A percentile compares a stretch with the other conserved stretches of the same genome.
These are phyloP conservation scores for Corylus americana DNA, from an alignment of 306 rosid species.

Conservation along the genomic window DNA sequence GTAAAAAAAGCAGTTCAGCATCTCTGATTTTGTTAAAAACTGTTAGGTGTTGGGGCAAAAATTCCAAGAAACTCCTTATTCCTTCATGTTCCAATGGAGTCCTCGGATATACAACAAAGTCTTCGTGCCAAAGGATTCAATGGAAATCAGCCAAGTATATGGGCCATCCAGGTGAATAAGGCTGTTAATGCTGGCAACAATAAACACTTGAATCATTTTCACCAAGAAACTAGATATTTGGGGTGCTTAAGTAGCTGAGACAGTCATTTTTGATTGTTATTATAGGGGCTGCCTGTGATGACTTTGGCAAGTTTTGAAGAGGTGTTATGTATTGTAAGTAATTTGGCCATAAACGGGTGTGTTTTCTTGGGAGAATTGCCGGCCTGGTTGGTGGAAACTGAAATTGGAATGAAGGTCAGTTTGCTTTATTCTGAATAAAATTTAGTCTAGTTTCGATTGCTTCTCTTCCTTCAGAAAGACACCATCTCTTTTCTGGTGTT, in stretches of 20 bases:
- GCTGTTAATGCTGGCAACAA: slow-evolving; percentile 4
- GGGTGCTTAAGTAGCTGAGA: slow-evolving; percentile 2
- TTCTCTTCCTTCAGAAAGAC: slow-evolving; percentile 12
- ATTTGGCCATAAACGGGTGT: slow-evolving; percentile 65
- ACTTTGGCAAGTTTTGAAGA: slow-evolving; percentile 57
- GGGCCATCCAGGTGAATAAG: slow-evolving; percentile 66
- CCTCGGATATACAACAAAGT: slow-evolving; percentile 37
- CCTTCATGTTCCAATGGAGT: slow-evolving; percentile 61
- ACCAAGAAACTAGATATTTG: not conserved
- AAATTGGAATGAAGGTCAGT: slow-evolving; percentile 51
- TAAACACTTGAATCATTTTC: not conserved
- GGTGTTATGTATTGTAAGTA: slow-evolving; percentile 50
- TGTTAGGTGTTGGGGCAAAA: slow-evolving; percentile 68
- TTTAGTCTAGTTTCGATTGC: not conserved
- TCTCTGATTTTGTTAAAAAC: slow-evolving; percentile 22
- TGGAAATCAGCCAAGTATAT: slow-evolving; percentile 66
- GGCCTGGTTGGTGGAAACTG: slow-evolving; percentile 54
- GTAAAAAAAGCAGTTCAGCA: not conserved
- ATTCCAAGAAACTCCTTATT: slow-evolving; percentile 59
- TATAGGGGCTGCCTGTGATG: slow-evolving; percentile 67
- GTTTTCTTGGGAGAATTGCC: slow-evolving; percentile 70
- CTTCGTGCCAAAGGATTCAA: slow-evolving; percentile 55
- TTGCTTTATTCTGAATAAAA: slow-evolving; percentile 10
- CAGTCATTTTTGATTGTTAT: slow-evolving; percentile 27
- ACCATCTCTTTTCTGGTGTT: slow-evolving; percentile 20